Conservation (phyloP, 73 alveolate species). For the Paramecium bursaria region DNA sequence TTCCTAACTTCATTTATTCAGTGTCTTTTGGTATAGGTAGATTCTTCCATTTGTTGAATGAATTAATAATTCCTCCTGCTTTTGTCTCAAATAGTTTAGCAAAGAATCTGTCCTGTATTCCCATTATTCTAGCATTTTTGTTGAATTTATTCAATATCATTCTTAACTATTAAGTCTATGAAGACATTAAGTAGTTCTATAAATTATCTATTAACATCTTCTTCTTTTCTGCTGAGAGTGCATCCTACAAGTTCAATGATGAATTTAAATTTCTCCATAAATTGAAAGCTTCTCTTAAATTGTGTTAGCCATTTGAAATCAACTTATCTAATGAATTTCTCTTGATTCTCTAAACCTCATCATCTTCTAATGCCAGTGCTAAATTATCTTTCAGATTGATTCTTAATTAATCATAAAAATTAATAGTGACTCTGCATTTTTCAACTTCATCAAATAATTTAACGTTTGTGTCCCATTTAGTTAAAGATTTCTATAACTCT, state of each 20-base stretch:
- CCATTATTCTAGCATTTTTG: constrained; percentile 14
- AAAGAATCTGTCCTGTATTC: constrained; percentile 41
- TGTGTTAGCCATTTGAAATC: constrained; percentile 7
- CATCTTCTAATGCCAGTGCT: constrained; percentile 2
- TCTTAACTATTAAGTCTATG: neutral
- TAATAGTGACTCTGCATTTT: constrained; percentile 14
- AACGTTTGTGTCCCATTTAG: constrained; percentile 30
- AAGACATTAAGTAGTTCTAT: neutral
- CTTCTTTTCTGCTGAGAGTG: constrained; percentile 28
- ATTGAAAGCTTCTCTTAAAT: constrained; percentile 13
- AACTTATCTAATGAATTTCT: neutral
- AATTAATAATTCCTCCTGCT: constrained; percentile 27
- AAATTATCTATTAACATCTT: constrained; percentile 3
- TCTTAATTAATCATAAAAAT: constrained; percentile 2
- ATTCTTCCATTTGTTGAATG: constrained; percentile 58
- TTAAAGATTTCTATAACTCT: constrained; percentile 5
- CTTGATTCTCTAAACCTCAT: constrained; percentile 9
- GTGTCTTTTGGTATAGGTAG: constrained; percentile 34
- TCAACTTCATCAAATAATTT: constrained; percentile 2
- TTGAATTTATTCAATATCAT: constrained; percentile 18
- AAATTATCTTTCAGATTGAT: neutral
- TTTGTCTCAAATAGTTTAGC: constrained; percentile 26
- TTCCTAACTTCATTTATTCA: constrained; percentile 36
- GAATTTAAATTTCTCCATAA: constrained; percentile 15
- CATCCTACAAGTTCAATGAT: constrained; percentile 8